phyloP scores from a whole-genome alignment of 352 stramenopile species.

The Pilasporangium apinafurcum region DNA sequence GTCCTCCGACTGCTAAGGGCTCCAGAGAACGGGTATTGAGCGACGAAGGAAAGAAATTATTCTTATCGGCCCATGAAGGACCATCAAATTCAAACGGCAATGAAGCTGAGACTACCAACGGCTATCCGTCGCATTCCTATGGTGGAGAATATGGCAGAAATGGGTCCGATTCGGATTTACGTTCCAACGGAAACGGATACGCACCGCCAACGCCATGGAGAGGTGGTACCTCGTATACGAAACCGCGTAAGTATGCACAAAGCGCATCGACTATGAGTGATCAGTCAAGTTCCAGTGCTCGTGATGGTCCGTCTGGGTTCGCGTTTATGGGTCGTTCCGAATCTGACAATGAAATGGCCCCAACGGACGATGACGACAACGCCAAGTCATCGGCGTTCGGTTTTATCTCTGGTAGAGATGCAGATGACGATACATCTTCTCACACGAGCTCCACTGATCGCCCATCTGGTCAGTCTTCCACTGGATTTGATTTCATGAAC shows the following conservation, averaged over 20 bases:
- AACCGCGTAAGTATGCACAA: slow-evolving; percentile 12
- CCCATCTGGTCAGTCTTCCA: slow-evolving; percentile 27
- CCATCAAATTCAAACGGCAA: slow-evolving; percentile 18
- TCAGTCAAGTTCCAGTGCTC: slow-evolving; percentile 8
- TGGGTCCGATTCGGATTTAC: slow-evolving; percentile 39
- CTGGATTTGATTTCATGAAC: slow-evolving; percentile 34
- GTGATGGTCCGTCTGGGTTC: slow-evolving; percentile 28
- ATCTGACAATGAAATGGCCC: not conserved
- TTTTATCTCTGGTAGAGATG: slow-evolving; percentile 54
- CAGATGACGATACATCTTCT: slow-evolving; percentile 37
- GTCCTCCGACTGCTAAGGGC: slow-evolving; percentile 53
- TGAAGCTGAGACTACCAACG: slow-evolving; percentile 25
- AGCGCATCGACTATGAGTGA: slow-evolving; percentile 15
- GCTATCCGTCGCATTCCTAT: slow-evolving; percentile 40
- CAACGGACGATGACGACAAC: slow-evolving; percentile 4
- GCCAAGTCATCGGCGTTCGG: slow-evolving; percentile 57
- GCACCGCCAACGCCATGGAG: slow-evolving; percentile 23
- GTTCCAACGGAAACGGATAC: slow-evolving; percentile 47
- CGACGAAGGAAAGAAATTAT: slow-evolving; percentile 82
- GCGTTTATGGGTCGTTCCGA: slow-evolving; percentile 28
- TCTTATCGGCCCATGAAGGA: slow-evolving; percentile 46
- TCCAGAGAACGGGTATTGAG: slow-evolving; percentile 69
- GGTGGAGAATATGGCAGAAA: slow-evolving; percentile 50
- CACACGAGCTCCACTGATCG: slow-evolving; percentile 32
- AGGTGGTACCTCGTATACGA: slow-evolving; percentile 8